phyloP scores from a whole-genome alignment of 805 yeast species.

The Candida lessepsii region DNA sequence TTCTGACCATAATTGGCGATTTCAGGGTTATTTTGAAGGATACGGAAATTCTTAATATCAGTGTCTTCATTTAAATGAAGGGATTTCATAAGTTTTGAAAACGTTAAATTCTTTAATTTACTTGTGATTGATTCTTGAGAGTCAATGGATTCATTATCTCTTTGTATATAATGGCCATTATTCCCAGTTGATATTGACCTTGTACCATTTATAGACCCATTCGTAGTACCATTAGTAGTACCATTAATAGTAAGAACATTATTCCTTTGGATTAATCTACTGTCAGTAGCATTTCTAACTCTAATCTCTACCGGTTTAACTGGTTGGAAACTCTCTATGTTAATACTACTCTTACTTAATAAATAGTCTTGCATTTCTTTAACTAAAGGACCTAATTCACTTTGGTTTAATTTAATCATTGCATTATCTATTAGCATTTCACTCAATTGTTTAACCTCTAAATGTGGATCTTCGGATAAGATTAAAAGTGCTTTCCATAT shows the following conservation, averaged over 20 bases:
- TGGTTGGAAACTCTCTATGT: slow-evolving; percentile 41
- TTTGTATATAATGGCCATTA: background rate
- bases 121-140: slow-evolving; percentile 33
- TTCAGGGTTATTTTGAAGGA: slow-evolving; percentile 36
- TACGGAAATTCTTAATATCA: slow-evolving; percentile 37
- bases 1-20: slow-evolving; percentile 41
- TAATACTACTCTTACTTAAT: slow-evolving; percentile 47
- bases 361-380: slow-evolving; percentile 63
- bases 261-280: slow-evolving; percentile 18
- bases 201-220: slow-evolving; percentile 15
- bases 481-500: slow-evolving; percentile 84
- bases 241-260: slow-evolving; percentile 31
- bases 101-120: slow-evolving; percentile 30
- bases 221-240: slow-evolving; percentile 16
- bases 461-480: slow-evolving; percentile 83
- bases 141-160: slow-evolving; percentile 19
- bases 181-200: slow-evolving; percentile 28
- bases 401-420: slow-evolving; percentile 58
- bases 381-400: slow-evolving; percentile 65
- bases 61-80: slow-evolving; percentile 42
- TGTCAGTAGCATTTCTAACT: slow-evolving; percentile 25
- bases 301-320: slow-evolving; percentile 31
- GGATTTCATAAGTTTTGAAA: slow-evolving; percentile 35
- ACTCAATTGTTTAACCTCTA: slow-evolving; percentile 72
- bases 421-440: slow-evolving; percentile 74